phyloP scores from a whole-genome alignment of 1,284 basidiomycete species.

The Trichosporon ovoides region DNA sequence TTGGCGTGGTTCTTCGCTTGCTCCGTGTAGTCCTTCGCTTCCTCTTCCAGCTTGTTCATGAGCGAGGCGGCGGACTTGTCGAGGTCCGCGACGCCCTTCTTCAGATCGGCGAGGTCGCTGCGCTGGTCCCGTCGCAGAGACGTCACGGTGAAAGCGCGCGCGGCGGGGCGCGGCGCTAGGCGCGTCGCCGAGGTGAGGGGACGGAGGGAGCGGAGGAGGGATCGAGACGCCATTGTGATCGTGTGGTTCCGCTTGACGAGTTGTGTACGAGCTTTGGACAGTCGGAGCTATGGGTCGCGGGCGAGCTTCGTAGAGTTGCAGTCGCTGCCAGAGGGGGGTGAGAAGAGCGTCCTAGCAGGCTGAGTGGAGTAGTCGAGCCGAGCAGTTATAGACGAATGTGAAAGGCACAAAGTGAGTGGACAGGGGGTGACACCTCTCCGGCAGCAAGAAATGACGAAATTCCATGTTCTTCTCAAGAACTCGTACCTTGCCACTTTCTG shows the following conservation, averaged over 20 bases:
- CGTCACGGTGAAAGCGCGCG: background rate
- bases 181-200: background rate
- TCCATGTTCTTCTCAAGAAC: constrained; percentile 4
- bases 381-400: too few species aligned
- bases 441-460: background rate
- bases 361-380: too few species aligned
- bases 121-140: background rate
- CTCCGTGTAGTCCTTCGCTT: background rate
- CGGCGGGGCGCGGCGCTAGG: background rate
- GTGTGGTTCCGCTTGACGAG: too few species aligned
- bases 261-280: too few species aligned
- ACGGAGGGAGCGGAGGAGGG: background rate
- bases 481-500: background rate
- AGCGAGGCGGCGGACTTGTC: background rate
- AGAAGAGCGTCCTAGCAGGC: too few species aligned
- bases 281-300: background rate
- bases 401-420: background rate
- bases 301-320: too few species aligned
- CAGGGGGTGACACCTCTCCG: background rate
- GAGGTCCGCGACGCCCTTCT: constrained; percentile 1
- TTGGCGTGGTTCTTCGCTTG: background rate
- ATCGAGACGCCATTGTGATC: background rate
- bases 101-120: background rate
- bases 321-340: background rate
- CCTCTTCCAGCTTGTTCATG: background rate